Conservation (phyloP, 140 eudicot genomes). For the Ambrosia hybrid region DNA sequence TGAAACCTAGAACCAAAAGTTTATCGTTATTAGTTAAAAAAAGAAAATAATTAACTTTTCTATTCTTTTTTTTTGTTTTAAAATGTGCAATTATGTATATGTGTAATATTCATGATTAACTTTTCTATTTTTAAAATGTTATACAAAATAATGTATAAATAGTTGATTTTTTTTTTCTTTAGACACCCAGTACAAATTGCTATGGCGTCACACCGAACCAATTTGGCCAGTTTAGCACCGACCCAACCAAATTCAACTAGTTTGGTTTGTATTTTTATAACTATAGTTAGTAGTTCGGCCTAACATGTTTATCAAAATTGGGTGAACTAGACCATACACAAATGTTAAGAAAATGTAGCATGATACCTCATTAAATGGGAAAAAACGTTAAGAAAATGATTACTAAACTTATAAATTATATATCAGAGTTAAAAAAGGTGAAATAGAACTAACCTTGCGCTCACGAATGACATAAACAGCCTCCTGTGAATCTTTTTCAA, state of each 20-base stretch:
- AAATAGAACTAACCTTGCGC: conserved; percentile 49
- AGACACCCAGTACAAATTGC: neutral
- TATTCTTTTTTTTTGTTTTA: neutral
- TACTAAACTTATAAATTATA: too few relatives aligned
- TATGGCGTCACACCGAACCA: neutral
- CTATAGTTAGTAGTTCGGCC: neutral
- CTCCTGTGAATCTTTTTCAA: conserved; percentile 67
- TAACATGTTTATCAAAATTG: neutral
- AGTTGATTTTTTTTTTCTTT: neutral
- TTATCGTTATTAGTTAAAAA: neutral
- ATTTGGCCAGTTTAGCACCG: neutral
- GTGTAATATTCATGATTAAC: neutral
- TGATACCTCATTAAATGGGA: neutral
- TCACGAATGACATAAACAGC: conserved; percentile 63
- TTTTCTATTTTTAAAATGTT: too few relatives aligned
- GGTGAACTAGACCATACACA: neutral
- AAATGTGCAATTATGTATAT: neutral
- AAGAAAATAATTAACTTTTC: too few relatives aligned
- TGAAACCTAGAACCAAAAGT: neutral
- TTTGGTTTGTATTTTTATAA: neutral
- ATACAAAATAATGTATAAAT: too few relatives aligned
- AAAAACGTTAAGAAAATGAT: neutral
- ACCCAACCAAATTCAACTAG: neutral
- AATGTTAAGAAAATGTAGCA: neutral
- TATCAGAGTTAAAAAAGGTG: too few relatives aligned